Conservation (phyloP, 1,139 yeast species). For the Sugiyamaella japonica region DNA sequence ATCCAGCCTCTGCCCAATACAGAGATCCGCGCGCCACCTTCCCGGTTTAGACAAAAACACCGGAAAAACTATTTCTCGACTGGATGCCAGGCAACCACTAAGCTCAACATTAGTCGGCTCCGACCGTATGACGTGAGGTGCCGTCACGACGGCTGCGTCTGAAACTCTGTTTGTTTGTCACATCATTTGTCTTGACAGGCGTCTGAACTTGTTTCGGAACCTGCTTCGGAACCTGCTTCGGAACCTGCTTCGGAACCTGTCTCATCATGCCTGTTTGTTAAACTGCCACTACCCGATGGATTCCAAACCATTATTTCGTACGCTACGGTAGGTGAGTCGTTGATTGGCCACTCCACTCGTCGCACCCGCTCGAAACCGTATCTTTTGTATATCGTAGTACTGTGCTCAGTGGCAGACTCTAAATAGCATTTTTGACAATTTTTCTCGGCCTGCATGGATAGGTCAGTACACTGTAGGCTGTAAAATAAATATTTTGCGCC, state of each 20-base stretch:
- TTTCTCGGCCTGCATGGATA: slow-evolving; percentile 46
- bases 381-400: slow-evolving; percentile 58
- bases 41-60: neutral
- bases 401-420: slow-evolving; percentile 56
- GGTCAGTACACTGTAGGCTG: too few species aligned
- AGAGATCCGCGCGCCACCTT: neutral
- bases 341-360: slow-evolving; percentile 22
- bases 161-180: too few species aligned
- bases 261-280: neutral
- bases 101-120: too few species aligned
- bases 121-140: too few species aligned
- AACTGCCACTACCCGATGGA: neutral
- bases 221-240: neutral
- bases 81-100: too few species aligned
- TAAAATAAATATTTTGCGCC: neutral
- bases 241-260: neutral
- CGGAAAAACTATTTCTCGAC: slow-evolving; percentile 5
- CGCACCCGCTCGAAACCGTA: slow-evolving; percentile 49
- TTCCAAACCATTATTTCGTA: slow-evolving; percentile 19
- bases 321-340: slow-evolving; percentile 15
- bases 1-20: neutral
- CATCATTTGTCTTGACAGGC: too few species aligned
- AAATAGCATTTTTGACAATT: slow-evolving; percentile 50
- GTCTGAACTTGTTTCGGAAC: too few species aligned
- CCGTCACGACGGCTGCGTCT: too few species aligned